Conservation (phyloP, 164 flowering plant species). For the Berberis thunbergii region DNA sequence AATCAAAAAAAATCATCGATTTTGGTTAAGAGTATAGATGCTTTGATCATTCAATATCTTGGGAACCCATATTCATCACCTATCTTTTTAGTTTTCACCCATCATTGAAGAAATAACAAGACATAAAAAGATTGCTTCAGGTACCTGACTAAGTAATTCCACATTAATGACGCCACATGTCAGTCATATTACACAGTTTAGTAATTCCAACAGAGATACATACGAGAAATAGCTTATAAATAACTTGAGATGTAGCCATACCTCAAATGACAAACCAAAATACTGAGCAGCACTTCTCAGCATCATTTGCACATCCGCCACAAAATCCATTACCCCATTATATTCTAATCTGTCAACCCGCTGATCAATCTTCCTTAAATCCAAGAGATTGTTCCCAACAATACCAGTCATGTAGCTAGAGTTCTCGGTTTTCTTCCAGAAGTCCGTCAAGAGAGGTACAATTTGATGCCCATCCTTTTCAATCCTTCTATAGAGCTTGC, state of each 20-base stretch:
- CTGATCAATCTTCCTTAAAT: constrained; percentile 60
- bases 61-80: too few species aligned
- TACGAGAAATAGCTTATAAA: too few species aligned
- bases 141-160: too few species aligned
- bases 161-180: too few species aligned
- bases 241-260: constrained; percentile 15
- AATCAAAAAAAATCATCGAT: too few species aligned
- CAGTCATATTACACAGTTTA: too few species aligned
- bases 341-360: constrained; percentile 74
- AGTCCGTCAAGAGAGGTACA: constrained; percentile 65
- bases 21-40: too few species aligned
- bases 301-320: constrained; percentile 78
- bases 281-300: constrained; percentile 61
- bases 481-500: constrained; percentile 79
- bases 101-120: too few species aligned
- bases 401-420: constrained; percentile 30
- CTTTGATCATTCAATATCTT: too few species aligned
- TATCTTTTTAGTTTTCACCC: too few species aligned
- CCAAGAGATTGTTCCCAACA: constrained; percentile 36
- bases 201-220: too few species aligned
- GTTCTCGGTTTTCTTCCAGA: constrained; percentile 69
- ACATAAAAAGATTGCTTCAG: too few species aligned
- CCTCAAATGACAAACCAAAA: constrained; percentile 71
- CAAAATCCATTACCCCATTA: constrained; percentile 68
- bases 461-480: constrained; percentile 82